phyloP scores from a whole-genome alignment of 768 basidiomycete species.

The Rhizopogon vinicolor region DNA sequence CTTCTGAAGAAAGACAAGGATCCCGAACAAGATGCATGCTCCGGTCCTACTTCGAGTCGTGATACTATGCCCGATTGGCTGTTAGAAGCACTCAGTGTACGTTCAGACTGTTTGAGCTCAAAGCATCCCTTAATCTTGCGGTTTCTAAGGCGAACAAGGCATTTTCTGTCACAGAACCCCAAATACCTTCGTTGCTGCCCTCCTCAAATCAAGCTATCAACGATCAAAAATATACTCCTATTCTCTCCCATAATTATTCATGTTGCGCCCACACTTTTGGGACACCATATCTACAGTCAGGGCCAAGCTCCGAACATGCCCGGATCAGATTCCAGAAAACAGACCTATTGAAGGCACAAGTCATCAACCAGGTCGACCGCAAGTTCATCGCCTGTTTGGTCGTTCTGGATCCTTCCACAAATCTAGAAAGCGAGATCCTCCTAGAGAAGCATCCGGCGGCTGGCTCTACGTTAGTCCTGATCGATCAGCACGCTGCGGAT shows the following conservation, averaged over 20 bases:
- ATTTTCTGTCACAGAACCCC: conserved; percentile 45
- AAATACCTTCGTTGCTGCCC: conserved; percentile 34
- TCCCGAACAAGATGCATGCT: conserved; percentile 3
- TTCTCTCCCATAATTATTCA: conserved; percentile 2
- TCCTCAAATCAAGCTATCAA: conserved; percentile 9
- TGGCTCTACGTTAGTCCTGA: conserved; percentile 52
- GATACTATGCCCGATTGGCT: conserved; percentile 58
- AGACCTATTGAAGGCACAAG: conserved; percentile 50
- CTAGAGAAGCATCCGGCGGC: conserved; percentile 13
- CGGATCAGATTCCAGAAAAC: conserved; percentile 40
- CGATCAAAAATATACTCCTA: conserved; percentile 3
- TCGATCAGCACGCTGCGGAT: conserved; percentile 99
- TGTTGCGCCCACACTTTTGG: conserved; percentile 13
- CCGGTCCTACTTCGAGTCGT: background rate
- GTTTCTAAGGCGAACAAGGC: conserved; percentile 46
- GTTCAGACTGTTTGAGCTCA: conserved; percentile 13
- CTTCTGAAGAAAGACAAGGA: conserved; percentile 1
- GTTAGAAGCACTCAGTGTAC: conserved; percentile 51
- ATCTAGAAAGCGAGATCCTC: conserved; percentile 9
- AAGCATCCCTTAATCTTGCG: conserved; percentile 6
- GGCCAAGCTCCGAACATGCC: conserved; percentile 13
- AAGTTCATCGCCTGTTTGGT: conserved; percentile 86
- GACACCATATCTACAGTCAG: conserved; percentile 7
- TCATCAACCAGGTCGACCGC: conserved; percentile 82
- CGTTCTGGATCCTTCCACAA: conserved; percentile 17